Base-by-base conservation (phyloP, 768 basidiomycete genomes). In the Naganishia randhawae region DNA sequence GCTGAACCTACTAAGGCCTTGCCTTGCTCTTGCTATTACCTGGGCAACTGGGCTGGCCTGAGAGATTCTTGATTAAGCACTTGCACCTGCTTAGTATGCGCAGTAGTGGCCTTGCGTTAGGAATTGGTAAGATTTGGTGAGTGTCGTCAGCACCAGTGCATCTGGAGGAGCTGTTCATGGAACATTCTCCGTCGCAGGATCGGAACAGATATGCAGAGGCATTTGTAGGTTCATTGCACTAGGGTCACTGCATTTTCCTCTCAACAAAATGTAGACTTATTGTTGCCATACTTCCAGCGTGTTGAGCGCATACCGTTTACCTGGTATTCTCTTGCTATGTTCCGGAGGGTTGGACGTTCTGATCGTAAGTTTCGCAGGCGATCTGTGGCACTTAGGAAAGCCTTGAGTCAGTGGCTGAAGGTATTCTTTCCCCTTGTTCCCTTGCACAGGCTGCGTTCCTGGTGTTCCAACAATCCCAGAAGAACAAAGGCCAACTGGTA, bases 1-100 rank as follows among this genome's bases (percentile, higher is more conserved):
- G n/a, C 7, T 22, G 14, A 5, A 10, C 14, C 4, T 16, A 9
- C 9, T 8, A 5, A 61, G 57, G 57, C 29, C 22, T 61, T 1
- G 57, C 37, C 14, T 39, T 61, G 22, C 1, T 61, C 1, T 3
- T 61, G 2, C 27, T 61, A 39, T 39, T 61, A 25, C 57, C 39
- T 22, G 57, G 57, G 10, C 57, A 61, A 41, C 35, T 61, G 17
- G 57, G 57, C n/a, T 61, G 57, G 57, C 57, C 57, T 2, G 57
- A 61, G 25, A 17, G 37, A 4, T 41, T 61, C 29, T 39, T 61
- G 1, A n/a, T 61, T 22, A 39, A 39, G 22, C 57, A 61, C n/a
- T 61, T 61, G 33, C 32, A 35, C 10, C 25, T 17, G 9, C 35
- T 61, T 25, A 39, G 57, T 13, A 61, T 61, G 22, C 35, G 57